Percentiles rank a stretch among this genome's conserved stretches.
Conservation (phyloP, 331 rosid genomes). For the Quercus phellos region DNA sequence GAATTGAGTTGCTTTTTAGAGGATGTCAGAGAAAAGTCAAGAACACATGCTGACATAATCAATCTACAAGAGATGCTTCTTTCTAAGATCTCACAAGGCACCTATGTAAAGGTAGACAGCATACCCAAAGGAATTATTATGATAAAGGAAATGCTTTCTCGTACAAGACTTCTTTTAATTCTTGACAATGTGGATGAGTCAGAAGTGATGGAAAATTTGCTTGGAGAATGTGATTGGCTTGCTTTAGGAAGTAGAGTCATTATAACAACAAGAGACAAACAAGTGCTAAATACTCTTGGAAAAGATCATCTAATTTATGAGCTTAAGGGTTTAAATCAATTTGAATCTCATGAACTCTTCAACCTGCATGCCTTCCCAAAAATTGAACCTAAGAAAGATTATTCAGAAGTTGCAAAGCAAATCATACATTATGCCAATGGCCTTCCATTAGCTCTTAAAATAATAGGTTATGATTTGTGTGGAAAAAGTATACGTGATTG, state of each 20-base stretch:
- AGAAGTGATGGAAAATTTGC: not conserved
- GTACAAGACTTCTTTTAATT: conserved; percentile 8
- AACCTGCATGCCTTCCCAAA: not conserved
- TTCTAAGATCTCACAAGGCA: too few species aligned
- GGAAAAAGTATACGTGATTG: not conserved
- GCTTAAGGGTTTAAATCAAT: not conserved
- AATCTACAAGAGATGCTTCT: not conserved
- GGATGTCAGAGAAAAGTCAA: conserved; percentile 10
- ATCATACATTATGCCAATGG: too few species aligned
- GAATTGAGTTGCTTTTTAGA: conserved; percentile 12
- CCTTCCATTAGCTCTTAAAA: conserved; percentile 7
- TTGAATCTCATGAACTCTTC: not conserved
- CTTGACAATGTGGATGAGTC: conserved; percentile 10
- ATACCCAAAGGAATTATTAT: too few species aligned
- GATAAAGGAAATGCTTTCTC: not conserved
- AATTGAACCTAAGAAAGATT: too few species aligned
- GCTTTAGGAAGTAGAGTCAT: conserved; percentile 2
- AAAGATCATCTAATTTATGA: not conserved
- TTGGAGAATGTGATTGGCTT: conserved; percentile 19
- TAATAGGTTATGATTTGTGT: not conserved
- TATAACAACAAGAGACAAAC: not conserved
- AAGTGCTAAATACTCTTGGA: not conserved
- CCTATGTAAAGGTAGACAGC: too few species aligned
- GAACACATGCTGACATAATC: not conserved
- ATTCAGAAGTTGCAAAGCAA: too few species aligned